Percentiles rank a stretch among this genome's conserved stretches.
Conservation (phyloP, 805 yeast species). For the Lachancea quebecensis region DNA sequence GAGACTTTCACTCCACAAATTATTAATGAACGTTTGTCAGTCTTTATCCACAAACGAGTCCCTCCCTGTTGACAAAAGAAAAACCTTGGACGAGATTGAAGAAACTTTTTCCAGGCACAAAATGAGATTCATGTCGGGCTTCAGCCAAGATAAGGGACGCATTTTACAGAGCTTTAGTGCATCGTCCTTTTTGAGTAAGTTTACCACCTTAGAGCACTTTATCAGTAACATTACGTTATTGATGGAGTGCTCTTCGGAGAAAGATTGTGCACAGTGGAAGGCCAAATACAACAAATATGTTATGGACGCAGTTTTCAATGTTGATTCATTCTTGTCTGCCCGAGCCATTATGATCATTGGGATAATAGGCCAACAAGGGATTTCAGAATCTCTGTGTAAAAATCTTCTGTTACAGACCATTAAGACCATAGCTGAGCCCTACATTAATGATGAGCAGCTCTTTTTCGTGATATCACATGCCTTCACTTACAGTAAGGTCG, state of each 20-base stretch:
- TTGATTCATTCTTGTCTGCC: slow-evolving; percentile 53
- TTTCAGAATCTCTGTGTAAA: slow-evolving; percentile 46
- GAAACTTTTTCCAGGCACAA: slow-evolving; percentile 47
- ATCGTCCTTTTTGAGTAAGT: slow-evolving; percentile 34
- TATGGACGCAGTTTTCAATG: slow-evolving; percentile 52
- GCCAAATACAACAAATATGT: slow-evolving; percentile 60
- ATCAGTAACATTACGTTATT: slow-evolving; percentile 49
- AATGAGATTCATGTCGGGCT: slow-evolving; percentile 61
- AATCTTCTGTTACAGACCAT: slow-evolving; percentile 27
- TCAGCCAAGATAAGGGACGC: slow-evolving; percentile 47
- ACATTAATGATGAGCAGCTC: slow-evolving; percentile 27
- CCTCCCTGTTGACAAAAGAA: slow-evolving; percentile 36
- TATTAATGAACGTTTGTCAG: slow-evolving; percentile 62
- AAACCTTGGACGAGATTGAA: slow-evolving; percentile 41
- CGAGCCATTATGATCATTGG: slow-evolving; percentile 68
- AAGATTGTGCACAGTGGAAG: slow-evolving; percentile 49
- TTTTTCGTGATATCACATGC: slow-evolving; percentile 33
- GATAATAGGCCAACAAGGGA: slow-evolving; percentile 54
- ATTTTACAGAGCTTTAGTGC: slow-evolving; percentile 30
- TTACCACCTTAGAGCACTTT: slow-evolving; percentile 47
- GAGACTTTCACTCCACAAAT: slow-evolving; percentile 52
- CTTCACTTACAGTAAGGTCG: slow-evolving; percentile 36
- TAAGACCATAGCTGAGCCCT: slow-evolving; percentile 32
- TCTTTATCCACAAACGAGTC: slow-evolving; percentile 54
- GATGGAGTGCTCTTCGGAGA: slow-evolving; percentile 40